Base-by-base conservation (phyloP, 768 basidiomycete genomes). In the Trametopsis cervina region DNA sequence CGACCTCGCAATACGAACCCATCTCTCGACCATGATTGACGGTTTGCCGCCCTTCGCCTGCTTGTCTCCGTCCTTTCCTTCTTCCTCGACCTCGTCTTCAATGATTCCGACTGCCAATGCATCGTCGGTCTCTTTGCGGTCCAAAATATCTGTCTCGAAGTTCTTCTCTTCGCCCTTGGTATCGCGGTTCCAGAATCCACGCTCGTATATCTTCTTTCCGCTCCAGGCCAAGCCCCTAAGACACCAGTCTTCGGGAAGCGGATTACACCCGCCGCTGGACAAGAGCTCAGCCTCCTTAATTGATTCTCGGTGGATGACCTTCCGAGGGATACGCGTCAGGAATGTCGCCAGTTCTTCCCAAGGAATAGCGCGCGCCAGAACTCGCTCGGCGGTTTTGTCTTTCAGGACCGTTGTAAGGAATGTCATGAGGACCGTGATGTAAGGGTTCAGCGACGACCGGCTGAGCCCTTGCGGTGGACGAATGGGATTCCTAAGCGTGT, bases 221-320 rank as follows among this genome's bases (percentile, higher is more conserved):
- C 90, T 85, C 96, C 96, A 99, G 57, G 93, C 93, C 83, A 94
- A 90, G 1, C 96, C 96, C 25, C 96, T 77, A 55, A 97, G 62
- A 58, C 87, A 89, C 92, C 94, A 97, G 59, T 98, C 96, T 65
- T 99, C 96, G 0, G 88, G 76, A 1, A 98, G 69, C 0, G 83
- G 82, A 18, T 77, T 67, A 52, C 80, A 83, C 12, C 79, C 79
- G n/a, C n/a, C n/a, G 39, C 72, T 80, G 0, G 85, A 86, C 25
- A 89, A 71, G 70, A 93, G 80, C 20, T 69, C 62, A 72, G 82
- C 81, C 39, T 83, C 75, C 27, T 66, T 62, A n/a, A 46, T 58
- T 54, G 52, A 55, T 45, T 46, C 60, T 42, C 53, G 61, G 33
- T 51, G 54, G 27, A 82, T 70, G 7, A 80, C 65, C 27, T 71